Evolutionary conservation across 257 asterid species (phyloP).

Genomic region (Gynochthodes officinalis): DNA sequence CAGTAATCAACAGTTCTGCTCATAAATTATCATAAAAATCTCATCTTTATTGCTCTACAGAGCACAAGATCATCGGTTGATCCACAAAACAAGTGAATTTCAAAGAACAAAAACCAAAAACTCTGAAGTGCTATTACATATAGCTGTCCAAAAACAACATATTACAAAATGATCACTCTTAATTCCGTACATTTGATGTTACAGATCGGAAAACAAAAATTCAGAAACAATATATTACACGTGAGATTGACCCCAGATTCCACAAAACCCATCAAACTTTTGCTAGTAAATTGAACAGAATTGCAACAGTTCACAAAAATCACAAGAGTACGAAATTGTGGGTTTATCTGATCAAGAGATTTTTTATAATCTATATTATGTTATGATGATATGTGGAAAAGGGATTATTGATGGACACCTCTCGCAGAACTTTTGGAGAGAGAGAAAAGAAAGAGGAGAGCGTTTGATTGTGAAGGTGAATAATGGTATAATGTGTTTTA

Average conservation of each 20-base stretch:
- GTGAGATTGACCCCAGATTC: constrained; percentile 43
- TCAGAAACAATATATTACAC: constrained; percentile 39
- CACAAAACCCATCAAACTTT: constrained; percentile 51
- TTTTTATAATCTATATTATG: constrained; percentile 13
- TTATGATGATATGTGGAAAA: constrained; percentile 27
- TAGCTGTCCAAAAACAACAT: constrained; percentile 24
- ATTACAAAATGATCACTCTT: constrained; percentile 19
- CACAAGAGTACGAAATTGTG: constrained; percentile 32
- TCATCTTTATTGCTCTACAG: constrained; percentile 33
- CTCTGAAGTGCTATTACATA: constrained; percentile 31
- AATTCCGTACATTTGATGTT: constrained; percentile 46
- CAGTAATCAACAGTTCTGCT: constrained; percentile 24
- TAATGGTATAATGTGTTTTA: constrained; percentile 30
- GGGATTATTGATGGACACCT: constrained; percentile 30
- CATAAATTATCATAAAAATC: constrained; percentile 37
- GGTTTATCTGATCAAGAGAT: constrained; percentile 38
- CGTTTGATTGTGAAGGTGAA: constrained; percentile 29
- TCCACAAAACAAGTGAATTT: constrained; percentile 39
- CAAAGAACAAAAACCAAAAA: constrained; percentile 32
- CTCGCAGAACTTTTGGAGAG: constrained; percentile 24
- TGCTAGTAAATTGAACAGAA: constrained; percentile 28
- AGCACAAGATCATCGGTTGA: constrained; percentile 32
- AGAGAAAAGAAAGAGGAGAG: constrained; percentile 7
- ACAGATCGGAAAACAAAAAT: constrained; percentile 45
- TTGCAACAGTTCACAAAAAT: constrained; percentile 28